A percentile compares a stretch with the other conserved stretches of the same genome.
These are phyloP conservation scores for Rhodotorula kratochvilovae DNA, from an alignment of 768 basidiomycete genomes.

Conservation along the genomic window DNA sequence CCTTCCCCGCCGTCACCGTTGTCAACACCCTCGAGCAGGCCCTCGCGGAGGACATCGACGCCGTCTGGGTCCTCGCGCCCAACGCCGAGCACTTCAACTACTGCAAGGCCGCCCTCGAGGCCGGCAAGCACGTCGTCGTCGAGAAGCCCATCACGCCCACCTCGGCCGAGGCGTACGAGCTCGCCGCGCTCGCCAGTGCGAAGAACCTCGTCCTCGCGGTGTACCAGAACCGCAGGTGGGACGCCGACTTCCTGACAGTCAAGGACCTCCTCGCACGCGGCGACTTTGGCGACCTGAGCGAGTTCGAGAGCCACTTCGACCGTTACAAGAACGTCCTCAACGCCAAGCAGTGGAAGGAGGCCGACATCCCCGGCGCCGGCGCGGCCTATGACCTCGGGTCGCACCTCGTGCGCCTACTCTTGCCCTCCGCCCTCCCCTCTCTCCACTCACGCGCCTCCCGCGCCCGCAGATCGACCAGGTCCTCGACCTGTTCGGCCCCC, in stretches of 20 bases:
- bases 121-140: constrained; percentile 56
- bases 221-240: constrained; percentile 58
- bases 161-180: constrained; percentile 57
- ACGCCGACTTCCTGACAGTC: constrained; percentile 69
- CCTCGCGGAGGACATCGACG: constrained; percentile 62
- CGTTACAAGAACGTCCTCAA: constrained; percentile 53
- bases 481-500: constrained; percentile 69
- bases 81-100: constrained; percentile 68
- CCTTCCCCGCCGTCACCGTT: constrained; percentile 58
- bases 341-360: constrained; percentile 69
- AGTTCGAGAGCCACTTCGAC: constrained; percentile 58
- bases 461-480: constrained; percentile 63
- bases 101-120: constrained; percentile 54
- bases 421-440: background rate
- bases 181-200: constrained; percentile 58
- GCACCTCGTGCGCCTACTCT: constrained; percentile 53
- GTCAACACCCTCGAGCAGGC: constrained; percentile 62
- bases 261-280: constrained; percentile 56
- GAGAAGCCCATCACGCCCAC: constrained; percentile 74
- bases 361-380: constrained; percentile 60
- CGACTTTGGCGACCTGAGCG: constrained; percentile 44
- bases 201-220: constrained; percentile 60
- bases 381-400: constrained; percentile 72
- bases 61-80: constrained; percentile 61
- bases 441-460: background rate